Evolutionary conservation across 768 basidiomycete species (phyloP).

Genomic region (Suillus discolor): DNA sequence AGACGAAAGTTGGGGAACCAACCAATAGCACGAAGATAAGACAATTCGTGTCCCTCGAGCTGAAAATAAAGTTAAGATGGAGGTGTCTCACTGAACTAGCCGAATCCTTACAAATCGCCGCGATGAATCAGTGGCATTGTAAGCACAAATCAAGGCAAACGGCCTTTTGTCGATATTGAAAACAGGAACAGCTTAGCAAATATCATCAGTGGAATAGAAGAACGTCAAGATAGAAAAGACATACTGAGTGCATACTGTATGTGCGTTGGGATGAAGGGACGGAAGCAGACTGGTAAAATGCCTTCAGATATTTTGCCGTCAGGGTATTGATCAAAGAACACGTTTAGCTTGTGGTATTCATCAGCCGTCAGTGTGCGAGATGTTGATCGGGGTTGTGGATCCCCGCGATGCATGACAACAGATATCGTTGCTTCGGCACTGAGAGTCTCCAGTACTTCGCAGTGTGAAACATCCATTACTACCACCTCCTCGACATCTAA

Average conservation of each 20-base stretch:
- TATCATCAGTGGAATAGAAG: conserved; percentile 12
- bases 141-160: conserved; percentile 89
- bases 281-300: conserved; percentile 80
- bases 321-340: conserved; percentile 77
- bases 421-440: conserved; percentile 61
- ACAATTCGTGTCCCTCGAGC: conserved; percentile 89
- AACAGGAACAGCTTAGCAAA: conserved; percentile 70
- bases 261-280: conserved; percentile 76
- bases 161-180: conserved; percentile 93
- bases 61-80: conserved; percentile 32
- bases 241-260: conserved; percentile 88
- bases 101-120: conserved; percentile 70
- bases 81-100: neutral
- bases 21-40: conserved; percentile 91
- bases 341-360: conserved; percentile 74
- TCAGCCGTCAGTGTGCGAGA: conserved; percentile 61
- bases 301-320: conserved; percentile 90
- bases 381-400: conserved; percentile 52
- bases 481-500: conserved; percentile 91
- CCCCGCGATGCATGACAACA: conserved; percentile 71
- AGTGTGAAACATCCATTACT: conserved; percentile 91
- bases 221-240: conserved; percentile 28
- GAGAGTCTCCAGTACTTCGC: conserved; percentile 80
- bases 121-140: conserved; percentile 79
- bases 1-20: conserved; percentile 10